Percentiles rank a stretch among this genome's conserved stretches.
These are phyloP conservation scores for Ogataea allantospora DNA, from an alignment of 805 yeast genomes.

Conservation along the genomic window DNA sequence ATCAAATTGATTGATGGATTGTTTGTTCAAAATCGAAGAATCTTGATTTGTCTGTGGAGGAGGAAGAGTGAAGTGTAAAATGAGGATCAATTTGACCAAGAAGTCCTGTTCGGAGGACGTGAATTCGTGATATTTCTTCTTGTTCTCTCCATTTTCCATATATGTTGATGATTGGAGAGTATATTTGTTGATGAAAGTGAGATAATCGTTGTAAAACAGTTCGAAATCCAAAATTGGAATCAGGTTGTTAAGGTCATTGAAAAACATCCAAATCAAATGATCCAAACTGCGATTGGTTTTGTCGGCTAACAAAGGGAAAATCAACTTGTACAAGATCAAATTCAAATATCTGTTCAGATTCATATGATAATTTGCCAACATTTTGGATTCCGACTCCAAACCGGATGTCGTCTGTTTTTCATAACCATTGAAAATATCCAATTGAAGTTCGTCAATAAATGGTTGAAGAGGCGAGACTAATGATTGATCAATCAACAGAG, in stretches of 20 bases:
- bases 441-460: slow-evolving; percentile 21
- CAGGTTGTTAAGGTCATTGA: slow-evolving; percentile 51
- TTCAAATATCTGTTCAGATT: slow-evolving; percentile 36
- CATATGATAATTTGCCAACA: slow-evolving; percentile 35
- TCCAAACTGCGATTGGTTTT: slow-evolving; percentile 35
- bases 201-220: slow-evolving; percentile 50
- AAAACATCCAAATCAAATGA: slow-evolving; percentile 46
- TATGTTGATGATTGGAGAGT: slow-evolving; percentile 32
- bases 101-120: slow-evolving; percentile 33
- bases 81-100: slow-evolving; percentile 51
- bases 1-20: slow-evolving; percentile 30
- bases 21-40: slow-evolving; percentile 29
- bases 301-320: slow-evolving; percentile 31
- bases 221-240: slow-evolving; percentile 56
- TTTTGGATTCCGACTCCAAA: slow-evolving; percentile 18
- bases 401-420: slow-evolving; percentile 15
- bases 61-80: slow-evolving; percentile 48
- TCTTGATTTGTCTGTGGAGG: slow-evolving; percentile 31
- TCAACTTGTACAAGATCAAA: slow-evolving; percentile 32
- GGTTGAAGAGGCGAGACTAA: slow-evolving; percentile 27
- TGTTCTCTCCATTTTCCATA: slow-evolving; percentile 43
- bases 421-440: slow-evolving; percentile 33
- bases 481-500: slow-evolving; percentile 28
- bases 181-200: slow-evolving; percentile 44
- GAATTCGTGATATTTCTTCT: slow-evolving; percentile 37